Base-by-base conservation (phyloP, 345 rosid species). In the Pseudoturritis turrita region DNA sequence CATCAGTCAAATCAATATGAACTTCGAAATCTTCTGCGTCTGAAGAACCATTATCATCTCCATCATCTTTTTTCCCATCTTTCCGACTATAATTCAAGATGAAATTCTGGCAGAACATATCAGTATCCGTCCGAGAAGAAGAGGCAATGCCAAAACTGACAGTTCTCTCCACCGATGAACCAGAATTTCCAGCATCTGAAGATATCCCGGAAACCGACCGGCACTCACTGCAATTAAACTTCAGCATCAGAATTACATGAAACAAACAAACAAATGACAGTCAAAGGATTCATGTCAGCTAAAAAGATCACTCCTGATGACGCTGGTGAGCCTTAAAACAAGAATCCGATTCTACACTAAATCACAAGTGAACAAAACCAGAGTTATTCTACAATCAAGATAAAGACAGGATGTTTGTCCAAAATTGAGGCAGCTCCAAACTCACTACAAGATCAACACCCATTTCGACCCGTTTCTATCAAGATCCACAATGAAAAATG, bases 1-100 rank as follows among this genome's bases (percentile, higher is more conserved):
- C 99, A 72, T 95, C 97, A 1, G 97, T 88, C 64, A 95, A 90
- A 86, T 95, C 98, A 88, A 95, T 91, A 59, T 82, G 88, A 62
- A 88, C 80, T 77, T 87, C 90, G 7, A 69, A 71, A 68, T 86
- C 88, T 61, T 88, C 96, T 0, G 77, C 5, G 43, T 80, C 83
- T 37, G 84, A 63, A 71, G 79, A 72, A 37, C 68, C 82, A 68
- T 53, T 77, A 60, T 76, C 88, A 67, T 83, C 82, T 43, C 79
- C 81, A 41, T 79, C 83, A 49, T 81, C 89, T 51, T 78, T 84
- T 35, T 68, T 85, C 33, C 83, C 81, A 31, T 75, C 91, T 56
- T 82, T 76, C 71, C 76, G 76, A 79, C 72, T 70, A 54, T 78
- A 75, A 79, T 87, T 85, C 81, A 84, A 84, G 81, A 81, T 72